These are phyloP conservation scores for Aspergillus mulundensis DNA, from an alignment of 495 filamentous ascomycete species.

Conservation along the genomic window DNA sequence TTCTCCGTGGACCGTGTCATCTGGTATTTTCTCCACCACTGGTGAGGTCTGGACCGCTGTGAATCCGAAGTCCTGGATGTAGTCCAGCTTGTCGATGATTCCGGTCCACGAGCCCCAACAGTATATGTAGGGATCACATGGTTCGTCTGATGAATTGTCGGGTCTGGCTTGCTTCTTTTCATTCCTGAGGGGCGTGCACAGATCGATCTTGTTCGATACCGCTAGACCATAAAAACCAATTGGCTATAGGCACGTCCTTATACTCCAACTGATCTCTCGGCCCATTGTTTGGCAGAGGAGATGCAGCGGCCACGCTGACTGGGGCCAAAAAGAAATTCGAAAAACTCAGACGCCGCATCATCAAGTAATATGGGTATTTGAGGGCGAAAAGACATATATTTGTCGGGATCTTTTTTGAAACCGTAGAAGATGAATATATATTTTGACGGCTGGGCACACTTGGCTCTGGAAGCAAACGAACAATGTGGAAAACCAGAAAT, in stretches of 20 bases:
- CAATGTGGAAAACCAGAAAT: background rate
- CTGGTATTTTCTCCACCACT: constrained; percentile 53
- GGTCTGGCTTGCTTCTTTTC: too few species aligned
- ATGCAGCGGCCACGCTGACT: background rate
- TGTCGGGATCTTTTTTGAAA: too few species aligned
- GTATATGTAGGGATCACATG: constrained; percentile 50
- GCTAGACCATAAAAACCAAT: too few species aligned
- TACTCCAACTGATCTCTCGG: constrained; percentile 12
- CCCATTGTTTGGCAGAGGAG: constrained; percentile 8
- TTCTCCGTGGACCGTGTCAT: constrained; percentile 43
- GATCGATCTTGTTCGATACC: too few species aligned
- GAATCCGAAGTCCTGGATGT: constrained; percentile 65
- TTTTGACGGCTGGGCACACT: too few species aligned
- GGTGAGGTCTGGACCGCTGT: constrained; percentile 73
- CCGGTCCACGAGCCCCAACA: constrained; percentile 69
- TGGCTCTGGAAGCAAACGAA: background rate
- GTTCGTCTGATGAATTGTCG: constrained; percentile 42
- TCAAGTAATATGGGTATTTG: background rate
- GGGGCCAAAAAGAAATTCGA: background rate
- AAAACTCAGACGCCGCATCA: background rate
- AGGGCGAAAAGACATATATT: too few species aligned
- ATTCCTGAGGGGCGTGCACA: too few species aligned
- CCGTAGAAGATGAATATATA: too few species aligned
- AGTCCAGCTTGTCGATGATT: constrained; percentile 49
- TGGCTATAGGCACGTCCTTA: too few species aligned